Evolutionary conservation across 140 eudicot genomes (phyloP).

Genomic region (Anethum foeniculum): DNA sequence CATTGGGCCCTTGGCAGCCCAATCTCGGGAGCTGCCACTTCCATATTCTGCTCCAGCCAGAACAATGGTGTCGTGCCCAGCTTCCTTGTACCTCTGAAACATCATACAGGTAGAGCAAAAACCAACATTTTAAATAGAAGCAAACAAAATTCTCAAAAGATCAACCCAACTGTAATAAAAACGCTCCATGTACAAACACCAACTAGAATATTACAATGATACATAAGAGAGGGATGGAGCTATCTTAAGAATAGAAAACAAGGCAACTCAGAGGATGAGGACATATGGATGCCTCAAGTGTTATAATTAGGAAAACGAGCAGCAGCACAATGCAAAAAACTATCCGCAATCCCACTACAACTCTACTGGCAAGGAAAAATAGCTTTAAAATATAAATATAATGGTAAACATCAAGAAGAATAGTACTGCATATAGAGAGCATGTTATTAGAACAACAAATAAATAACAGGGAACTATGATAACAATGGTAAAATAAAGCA

Average conservation of each 20-base stretch:
- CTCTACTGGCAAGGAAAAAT: background rate
- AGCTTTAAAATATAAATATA: background rate
- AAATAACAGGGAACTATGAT: background rate
- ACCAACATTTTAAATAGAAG: background rate
- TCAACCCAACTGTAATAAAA: background rate
- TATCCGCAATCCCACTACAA: background rate
- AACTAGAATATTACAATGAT: background rate
- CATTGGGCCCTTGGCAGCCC: slow-evolving; percentile 99
- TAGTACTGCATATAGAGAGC: background rate
- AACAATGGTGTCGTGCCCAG: slow-evolving; percentile 77
- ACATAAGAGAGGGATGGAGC: background rate
- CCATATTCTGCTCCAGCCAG: slow-evolving; percentile 99
- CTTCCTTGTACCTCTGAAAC: slow-evolving; percentile 79
- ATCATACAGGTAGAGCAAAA: background rate
- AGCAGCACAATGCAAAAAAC: background rate
- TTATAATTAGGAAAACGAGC: background rate
- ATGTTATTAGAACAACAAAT: background rate
- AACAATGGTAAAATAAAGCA: background rate
- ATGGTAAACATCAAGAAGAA: background rate
- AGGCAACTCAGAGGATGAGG: background rate
- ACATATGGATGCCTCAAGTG: background rate
- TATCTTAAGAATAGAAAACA: background rate
- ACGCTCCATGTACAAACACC: background rate
- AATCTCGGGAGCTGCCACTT: slow-evolving; percentile 96
- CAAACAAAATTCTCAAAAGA: background rate